These are phyloP conservation scores for Arthrobotrys megalospora DNA, from an alignment of 2,329 filamentous ascomycete species.

Conservation along the genomic window DNA sequence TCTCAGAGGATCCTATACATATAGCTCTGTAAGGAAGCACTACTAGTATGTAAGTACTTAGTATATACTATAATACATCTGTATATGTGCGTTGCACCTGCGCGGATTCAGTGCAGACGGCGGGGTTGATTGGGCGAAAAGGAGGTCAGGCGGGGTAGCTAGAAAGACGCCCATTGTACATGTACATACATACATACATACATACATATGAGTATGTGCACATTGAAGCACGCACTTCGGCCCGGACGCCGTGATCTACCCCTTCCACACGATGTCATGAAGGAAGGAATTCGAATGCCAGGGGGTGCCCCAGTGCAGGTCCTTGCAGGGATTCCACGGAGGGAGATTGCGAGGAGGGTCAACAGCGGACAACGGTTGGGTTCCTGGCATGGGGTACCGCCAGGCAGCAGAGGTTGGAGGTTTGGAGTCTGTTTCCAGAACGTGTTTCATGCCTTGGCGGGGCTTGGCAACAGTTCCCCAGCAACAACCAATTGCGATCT, in stretches of 20 bases:
- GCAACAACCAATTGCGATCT: not conserved
- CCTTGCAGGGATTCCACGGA: constrained; percentile 41
- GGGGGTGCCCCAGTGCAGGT: constrained; percentile 14
- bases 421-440: constrained; percentile 45
- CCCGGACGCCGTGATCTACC: constrained; percentile 50
- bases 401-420: constrained; percentile 52
- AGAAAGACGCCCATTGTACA: no score
- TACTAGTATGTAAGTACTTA: no score
- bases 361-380: not conserved
- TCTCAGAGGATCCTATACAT: no score
- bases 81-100: no score
- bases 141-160: constrained; percentile 1
- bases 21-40: no score
- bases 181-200: no score
- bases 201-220: not conserved
- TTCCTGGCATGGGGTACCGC: constrained; percentile 48
- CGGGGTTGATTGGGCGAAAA: no score
- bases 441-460: constrained; percentile 16
- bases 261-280: constrained; percentile 16
- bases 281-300: constrained; percentile 1
- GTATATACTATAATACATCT: no score
- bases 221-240: constrained; percentile 25
- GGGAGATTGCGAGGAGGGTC: constrained; percentile 32
- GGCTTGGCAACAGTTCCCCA: constrained; percentile 24
- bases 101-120: no score